Evolutionary conservation across 192 early-diverging fungal genomes (phyloP), one percentile per base, ranked within the genome.

Genomic region (Chytriomyces sp.): DNA sequence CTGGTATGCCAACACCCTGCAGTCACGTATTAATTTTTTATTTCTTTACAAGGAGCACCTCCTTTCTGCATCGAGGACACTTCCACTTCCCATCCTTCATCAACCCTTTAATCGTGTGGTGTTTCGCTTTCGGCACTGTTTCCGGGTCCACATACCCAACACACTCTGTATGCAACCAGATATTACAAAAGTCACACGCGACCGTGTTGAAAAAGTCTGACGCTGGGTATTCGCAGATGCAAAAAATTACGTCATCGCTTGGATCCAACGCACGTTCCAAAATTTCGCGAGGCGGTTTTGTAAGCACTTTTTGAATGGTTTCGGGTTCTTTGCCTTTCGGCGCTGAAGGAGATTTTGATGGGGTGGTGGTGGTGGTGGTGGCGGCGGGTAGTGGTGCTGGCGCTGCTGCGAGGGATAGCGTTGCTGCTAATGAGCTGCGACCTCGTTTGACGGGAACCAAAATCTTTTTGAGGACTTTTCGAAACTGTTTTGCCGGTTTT

Each of bases 381-480:
- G 44, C 53, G 9, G 24, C 28, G 9, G 62, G n/a, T 13, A 24
- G n/a, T 13, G 23, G 8, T 64, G 62, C 62, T 64, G 62, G 11
- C 7, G 62, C 62, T 13, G 62, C 28, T 35, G 24, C 18, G 7
- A 13, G 48, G 6, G 11, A 18, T 16, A 24, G 48, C n/a, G n/a
- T n/a, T n/a, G n/a, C 23, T 60, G 57, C 57, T 60, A 23, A 18
- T 60, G 57, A 9, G 45, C 67, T 18, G 10, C 26, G 13, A 18
- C 53, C 26, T 28, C 62, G 60, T 45, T 61, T 61, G 9, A 44
- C 60, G 2, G 71, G 71, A n/a, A 73, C 44, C 43, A 73, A 5
- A 45, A 73, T 43, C 45, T 73, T 73, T 28, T 73, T 73, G 71
- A 73, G 43, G 13, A 73, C 71, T 61, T 73, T 73, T 6, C 71